Percentiles rank a stretch among this genome's conserved stretches.
Conservation (phyloP, 163 green algal species). For the Chlorella variabilis region DNA sequence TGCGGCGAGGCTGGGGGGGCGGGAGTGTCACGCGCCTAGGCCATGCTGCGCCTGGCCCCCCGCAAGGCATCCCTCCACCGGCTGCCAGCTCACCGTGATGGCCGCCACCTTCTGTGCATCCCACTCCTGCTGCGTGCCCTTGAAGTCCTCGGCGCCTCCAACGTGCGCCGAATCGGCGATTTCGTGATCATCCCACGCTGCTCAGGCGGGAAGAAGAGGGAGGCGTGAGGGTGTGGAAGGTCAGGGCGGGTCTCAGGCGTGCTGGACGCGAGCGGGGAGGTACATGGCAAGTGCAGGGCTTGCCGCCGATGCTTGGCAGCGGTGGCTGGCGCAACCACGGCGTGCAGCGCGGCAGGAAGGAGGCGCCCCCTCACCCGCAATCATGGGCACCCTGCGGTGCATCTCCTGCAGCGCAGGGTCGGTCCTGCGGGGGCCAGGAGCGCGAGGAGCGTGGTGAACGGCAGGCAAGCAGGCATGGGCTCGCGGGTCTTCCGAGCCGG, state of each 20-base stretch:
- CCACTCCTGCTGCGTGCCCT: conserved; percentile 8
- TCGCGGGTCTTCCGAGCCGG: no score
- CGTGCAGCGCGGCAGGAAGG: no score
- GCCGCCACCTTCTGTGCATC: background rate
- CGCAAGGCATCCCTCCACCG: no score
- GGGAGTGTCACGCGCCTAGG: no score
- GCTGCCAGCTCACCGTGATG: background rate
- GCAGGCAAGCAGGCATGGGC: no score
- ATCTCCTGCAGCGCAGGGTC: conserved; percentile 43
- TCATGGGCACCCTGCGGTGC: conserved; percentile 34
- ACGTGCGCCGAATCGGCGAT: background rate
- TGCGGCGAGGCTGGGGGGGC: no score
- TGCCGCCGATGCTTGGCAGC: no score
- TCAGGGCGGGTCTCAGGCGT: no score
- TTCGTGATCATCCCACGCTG: conserved; percentile 41
- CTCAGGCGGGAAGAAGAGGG: background rate
- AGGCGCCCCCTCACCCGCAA: background rate
- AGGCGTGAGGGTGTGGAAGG: background rate
- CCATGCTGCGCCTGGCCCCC: no score
- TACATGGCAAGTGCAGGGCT: background rate
- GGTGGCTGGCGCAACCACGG: no score
- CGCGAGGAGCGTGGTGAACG: background rate
- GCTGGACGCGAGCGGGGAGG: no score
- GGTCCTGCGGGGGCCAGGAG: background rate
- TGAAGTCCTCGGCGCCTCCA: background rate